Evolutionary conservation across 176 grass and related monocot species (phyloP).

Genomic region (Juncus effusus): DNA sequence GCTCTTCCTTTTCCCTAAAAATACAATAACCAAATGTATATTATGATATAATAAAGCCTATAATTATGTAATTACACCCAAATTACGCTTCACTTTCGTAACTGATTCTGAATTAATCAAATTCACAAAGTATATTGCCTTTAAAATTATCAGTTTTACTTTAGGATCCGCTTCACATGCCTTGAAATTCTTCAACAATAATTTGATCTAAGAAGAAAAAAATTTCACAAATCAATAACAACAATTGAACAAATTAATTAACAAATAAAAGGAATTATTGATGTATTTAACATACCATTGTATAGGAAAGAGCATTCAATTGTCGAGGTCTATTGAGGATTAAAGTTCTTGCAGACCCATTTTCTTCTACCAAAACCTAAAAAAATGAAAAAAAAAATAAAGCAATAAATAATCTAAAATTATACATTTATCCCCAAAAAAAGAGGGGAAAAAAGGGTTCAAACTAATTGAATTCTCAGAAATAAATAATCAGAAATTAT

Average conservation of each 20-base stretch:
- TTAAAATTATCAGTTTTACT: constrained; percentile 80
- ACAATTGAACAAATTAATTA: neutral
- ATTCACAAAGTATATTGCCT: constrained; percentile 34
- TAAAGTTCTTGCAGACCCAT: constrained; percentile 67
- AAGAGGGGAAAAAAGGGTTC: no score
- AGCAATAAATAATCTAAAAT: neutral
- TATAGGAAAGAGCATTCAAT: constrained; percentile 68
- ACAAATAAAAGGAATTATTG: neutral
- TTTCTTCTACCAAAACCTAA: constrained; percentile 73
- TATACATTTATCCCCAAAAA: neutral
- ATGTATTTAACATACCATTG: constrained; percentile 51
- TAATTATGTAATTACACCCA: no score
- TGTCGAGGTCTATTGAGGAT: constrained; percentile 79
- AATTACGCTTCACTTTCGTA: no score
- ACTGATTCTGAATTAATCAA: no score
- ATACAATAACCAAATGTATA: neutral
- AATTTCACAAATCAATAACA: constrained; percentile 5
- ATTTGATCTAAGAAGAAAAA: constrained; percentile 51
- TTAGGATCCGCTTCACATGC: constrained; percentile 54
- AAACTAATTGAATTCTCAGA: no score
- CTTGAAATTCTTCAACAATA: constrained; percentile 54
- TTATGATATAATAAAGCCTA: neutral
- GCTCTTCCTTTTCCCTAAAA: constrained; percentile 94
- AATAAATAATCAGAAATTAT: no score
- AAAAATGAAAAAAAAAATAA: constrained; percentile 10